Base-by-base conservation (phyloP, 2,329 filamentous ascomycete species). In the Paecilomyces sp. region DNA sequence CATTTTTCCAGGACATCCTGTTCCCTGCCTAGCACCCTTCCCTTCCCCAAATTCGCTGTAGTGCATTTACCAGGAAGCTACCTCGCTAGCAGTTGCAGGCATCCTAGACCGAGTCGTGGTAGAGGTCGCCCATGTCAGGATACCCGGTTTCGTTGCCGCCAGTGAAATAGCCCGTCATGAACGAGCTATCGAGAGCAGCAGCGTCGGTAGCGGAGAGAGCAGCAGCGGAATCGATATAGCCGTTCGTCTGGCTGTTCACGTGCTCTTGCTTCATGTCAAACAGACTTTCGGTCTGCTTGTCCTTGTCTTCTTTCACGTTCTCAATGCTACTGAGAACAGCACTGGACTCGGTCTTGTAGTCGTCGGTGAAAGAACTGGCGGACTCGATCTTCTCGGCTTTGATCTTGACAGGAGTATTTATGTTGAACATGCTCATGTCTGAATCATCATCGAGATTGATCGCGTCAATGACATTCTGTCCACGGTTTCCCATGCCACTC, bases 231-330 rank as follows among this genome's bases (percentile, higher is more conserved):
- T 50, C 56, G 6, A 53, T n/a, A 12, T 57, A 51, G 15, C 56
- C 56, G 56, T 57, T 57, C 9, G 56, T 51, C 36, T 47, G 56
- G 30, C 56, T 57, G 28, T 57, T 47, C 7, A 52, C 41, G 1
- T 24, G 18, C 22, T 51, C 22, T 41, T 28, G 56, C 41, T 57
- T 53, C 2, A 28, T 28, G 51, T 30, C 51, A 22, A 53, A 25
- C 9, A 53, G 1, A 18, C 41, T 47, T 84, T 97, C 66, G 99
- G 94, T 80, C 30, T 56, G 34, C 31, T 15, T 36, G 15, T 47
- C 36, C 15, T 57, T 36, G 30, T 57, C 55, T 1, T 41, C 34
- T 25, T 28, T 47, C 3, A 28, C 34, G 8, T 57, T 28, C 36
- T 57, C 34, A 13, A 24, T 36, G 18, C 34, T 53, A 13, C 13